These are phyloP conservation scores for Xerocomellus dryophilus DNA, from an alignment of 768 basidiomycete genomes.

Conservation along the genomic window DNA sequence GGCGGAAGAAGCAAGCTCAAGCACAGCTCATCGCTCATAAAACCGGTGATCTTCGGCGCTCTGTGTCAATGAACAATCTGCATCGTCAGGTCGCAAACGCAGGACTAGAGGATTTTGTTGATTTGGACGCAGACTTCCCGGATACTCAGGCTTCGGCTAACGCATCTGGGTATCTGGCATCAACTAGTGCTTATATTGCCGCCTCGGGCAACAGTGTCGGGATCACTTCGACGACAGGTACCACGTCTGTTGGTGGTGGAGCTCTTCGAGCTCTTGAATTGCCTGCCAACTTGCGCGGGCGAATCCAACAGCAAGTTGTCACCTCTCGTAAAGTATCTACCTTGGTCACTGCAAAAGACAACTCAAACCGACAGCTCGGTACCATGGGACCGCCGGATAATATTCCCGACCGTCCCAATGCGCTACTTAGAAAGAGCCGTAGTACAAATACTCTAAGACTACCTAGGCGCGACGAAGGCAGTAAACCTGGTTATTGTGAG, in stretches of 20 bases:
- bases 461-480: constrained; percentile 78
- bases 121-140: constrained; percentile 38
- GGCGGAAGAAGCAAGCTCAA: constrained; percentile 29
- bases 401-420: constrained; percentile 51
- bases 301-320: constrained; percentile 61
- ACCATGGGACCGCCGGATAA: constrained; percentile 66
- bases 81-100: constrained; percentile 47
- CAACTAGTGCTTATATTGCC: constrained; percentile 66
- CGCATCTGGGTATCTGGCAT: constrained; percentile 69
- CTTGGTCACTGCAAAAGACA: constrained; percentile 25
- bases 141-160: constrained; percentile 52
- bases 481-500: constrained; percentile 96
- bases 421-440: constrained; percentile 65
- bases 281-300: constrained; percentile 51
- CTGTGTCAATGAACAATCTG: constrained; percentile 76
- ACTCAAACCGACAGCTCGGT: constrained; percentile 28
- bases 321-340: constrained; percentile 56
- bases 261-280: constrained; percentile 47
- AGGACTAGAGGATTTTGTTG: constrained; percentile 42
- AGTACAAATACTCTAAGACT: constrained; percentile 77
- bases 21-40: constrained; percentile 28
- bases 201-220: constrained; percentile 95
- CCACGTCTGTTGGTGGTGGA: constrained; percentile 62
- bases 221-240: constrained; percentile 88
- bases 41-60: constrained; percentile 62